Percentiles rank a stretch among this genome's conserved stretches.
These are phyloP conservation scores for Leishmania tarentolae DNA, from an alignment of 208 protist species.

Conservation along the genomic window DNA sequence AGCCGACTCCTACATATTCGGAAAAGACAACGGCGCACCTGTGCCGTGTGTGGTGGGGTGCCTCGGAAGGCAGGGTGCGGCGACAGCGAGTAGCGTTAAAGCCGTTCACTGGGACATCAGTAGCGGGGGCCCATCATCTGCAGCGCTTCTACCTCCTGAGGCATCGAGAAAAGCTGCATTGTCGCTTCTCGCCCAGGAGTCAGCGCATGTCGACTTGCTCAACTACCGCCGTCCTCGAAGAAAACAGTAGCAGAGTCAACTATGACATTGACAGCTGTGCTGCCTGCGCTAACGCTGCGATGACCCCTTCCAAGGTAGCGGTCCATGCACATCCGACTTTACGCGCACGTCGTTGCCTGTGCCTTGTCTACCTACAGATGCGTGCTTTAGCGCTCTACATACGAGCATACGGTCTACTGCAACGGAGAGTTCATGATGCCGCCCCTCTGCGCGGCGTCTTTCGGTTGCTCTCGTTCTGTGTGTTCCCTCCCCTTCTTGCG, in stretches of 20 bases:
- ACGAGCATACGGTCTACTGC: not conserved
- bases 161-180: not conserved
- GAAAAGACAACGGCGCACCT: not conserved
- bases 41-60: not conserved
- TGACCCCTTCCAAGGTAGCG: not conserved
- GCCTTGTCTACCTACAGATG: not conserved
- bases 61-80: not conserved
- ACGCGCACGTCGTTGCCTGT: not conserved
- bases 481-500: not conserved
- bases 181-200: not conserved
- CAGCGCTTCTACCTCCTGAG: not conserved
- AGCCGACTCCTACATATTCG: not conserved
- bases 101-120: not conserved
- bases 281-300: not conserved
- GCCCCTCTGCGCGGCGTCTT: not conserved
- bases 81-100: not conserved
- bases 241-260: not conserved
- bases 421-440: not conserved
- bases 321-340: not conserved
- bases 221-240: conserved; percentile 16
- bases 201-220: conserved; percentile 21
- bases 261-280: not conserved
- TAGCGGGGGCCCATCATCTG: not conserved
- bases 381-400: not conserved
- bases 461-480: not conserved